Base-by-base conservation (phyloP, 2,329 filamentous ascomycete species). In the Cercospora nicotianae region DNA sequence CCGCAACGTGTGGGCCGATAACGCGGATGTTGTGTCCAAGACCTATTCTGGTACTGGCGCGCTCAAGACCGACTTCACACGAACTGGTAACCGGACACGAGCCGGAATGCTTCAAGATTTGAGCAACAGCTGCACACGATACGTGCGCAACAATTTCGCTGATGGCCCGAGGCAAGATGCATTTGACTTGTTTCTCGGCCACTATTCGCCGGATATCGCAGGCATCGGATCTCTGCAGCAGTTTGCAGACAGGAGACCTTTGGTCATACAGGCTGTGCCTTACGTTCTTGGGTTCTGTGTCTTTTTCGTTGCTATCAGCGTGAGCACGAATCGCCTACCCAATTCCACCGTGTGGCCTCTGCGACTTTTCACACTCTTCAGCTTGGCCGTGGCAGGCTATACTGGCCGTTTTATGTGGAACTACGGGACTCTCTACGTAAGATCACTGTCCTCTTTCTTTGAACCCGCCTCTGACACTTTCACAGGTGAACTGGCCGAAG, bases 1-100 rank as follows among this genome's bases (percentile, higher is more conserved):
- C 87, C 92, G 95, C 73, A 98, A 98, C 80, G 85, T 98, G 16
- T 99, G 95, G 95, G 95, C 95, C 31, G 95, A 99, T 81, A 99
- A 99, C 76, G 95, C 96, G 65, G 95, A 99, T 79, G 91, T 96
- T 26, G 94, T 99, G 36, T 96, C 94, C 18, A 90, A 88, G 73
- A 90, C 93, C 0, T 99, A 99, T 80, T 95, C 95, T 1, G 95
- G 95, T 65, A 99, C 96, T 0, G 96, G 95, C 3, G 95, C 95
- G 62, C 88, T 99, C 83, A 99, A 99, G 86, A 99, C 95, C 0
- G 96, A 99, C 79, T 93, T 98, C 75, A 99, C 95, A 2, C 90
- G 95, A n/a, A 93, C 93, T 1, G 96, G 94, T 60, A 89, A 91
- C 75, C 89, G 96, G 64, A 99, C 95, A 31, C 93, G 90, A 77